phyloP scores from a whole-genome alignment of 2,329 filamentous ascomycete genomes.

The Neofusicoccum sp. region DNA sequence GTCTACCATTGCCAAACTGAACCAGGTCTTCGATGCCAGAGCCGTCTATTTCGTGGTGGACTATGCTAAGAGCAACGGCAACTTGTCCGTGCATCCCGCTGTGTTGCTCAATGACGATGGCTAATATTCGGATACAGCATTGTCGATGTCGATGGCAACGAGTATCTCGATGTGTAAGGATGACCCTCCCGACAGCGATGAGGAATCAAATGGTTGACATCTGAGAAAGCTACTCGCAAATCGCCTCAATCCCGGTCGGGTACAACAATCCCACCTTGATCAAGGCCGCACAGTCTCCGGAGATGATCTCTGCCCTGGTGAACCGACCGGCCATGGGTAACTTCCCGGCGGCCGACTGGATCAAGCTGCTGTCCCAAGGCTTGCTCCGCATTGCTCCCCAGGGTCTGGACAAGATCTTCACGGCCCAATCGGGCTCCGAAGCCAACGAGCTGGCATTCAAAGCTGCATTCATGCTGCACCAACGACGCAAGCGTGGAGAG shows the following conservation, averaged over 20 bases:
- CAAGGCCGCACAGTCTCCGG: conserved; percentile 67
- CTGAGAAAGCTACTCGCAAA: conserved; percentile 70
- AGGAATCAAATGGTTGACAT: neutral
- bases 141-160: conserved; percentile 68
- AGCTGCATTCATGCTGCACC: conserved; percentile 90
- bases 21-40: too few relatives aligned
- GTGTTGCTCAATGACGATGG: too few relatives aligned
- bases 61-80: too few relatives aligned
- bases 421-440: conserved; percentile 82
- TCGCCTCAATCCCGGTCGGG: conserved; percentile 86
- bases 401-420: conserved; percentile 86
- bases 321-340: conserved; percentile 88
- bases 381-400: conserved; percentile 80
- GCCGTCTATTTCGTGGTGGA: too few relatives aligned
- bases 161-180: conserved; percentile 68
- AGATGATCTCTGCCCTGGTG: conserved; percentile 78
- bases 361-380: conserved; percentile 72
- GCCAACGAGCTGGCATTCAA: conserved; percentile 96
- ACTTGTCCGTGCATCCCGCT: too few relatives aligned
- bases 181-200: neutral
- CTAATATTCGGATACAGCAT: conserved; percentile 69
- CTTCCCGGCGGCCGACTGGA: conserved; percentile 86
- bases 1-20: too few relatives aligned
- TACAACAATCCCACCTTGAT: conserved; percentile 84
- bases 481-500: conserved; percentile 77